These are phyloP conservation scores for Colletotrichum caudatum DNA, from an alignment of 2,329 filamentous ascomycete genomes.

Conservation along the genomic window DNA sequence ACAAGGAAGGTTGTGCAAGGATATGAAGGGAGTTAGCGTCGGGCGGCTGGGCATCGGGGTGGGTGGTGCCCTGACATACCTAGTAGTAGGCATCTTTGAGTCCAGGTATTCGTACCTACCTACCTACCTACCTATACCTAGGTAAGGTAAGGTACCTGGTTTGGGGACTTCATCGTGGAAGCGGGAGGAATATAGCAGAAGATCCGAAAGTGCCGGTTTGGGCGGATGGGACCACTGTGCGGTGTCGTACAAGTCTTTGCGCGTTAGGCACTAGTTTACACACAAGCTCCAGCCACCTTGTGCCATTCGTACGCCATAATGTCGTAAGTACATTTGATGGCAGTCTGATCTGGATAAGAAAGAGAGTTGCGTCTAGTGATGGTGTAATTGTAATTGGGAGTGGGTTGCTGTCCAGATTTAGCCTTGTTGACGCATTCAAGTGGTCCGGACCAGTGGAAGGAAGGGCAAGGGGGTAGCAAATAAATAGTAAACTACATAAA, in stretches of 20 bases:
- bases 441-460: background rate
- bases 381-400: background rate
- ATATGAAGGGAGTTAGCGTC: background rate
- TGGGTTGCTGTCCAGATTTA: background rate
- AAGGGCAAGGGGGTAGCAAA: background rate
- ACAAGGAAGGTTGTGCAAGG: background rate
- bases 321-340: slow-evolving; percentile 1
- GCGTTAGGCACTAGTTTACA: background rate
- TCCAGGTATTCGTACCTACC: background rate
- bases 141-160: background rate
- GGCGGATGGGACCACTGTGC: slow-evolving; percentile 3
- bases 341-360: background rate
- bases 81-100: background rate
- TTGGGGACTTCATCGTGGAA: background rate
- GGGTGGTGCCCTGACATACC: background rate
- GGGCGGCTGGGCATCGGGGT: background rate
- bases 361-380: background rate
- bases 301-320: slow-evolving; percentile 8
- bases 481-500: too few species aligned
- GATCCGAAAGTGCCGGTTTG: background rate
- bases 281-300: slow-evolving; percentile 15
- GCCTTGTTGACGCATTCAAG: background rate
- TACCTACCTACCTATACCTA: too few species aligned
- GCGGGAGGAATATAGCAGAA: background rate
- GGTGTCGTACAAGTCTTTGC: background rate